Conservation (phyloP, 257 asterid species). For the Jasminum sambac region DNA sequence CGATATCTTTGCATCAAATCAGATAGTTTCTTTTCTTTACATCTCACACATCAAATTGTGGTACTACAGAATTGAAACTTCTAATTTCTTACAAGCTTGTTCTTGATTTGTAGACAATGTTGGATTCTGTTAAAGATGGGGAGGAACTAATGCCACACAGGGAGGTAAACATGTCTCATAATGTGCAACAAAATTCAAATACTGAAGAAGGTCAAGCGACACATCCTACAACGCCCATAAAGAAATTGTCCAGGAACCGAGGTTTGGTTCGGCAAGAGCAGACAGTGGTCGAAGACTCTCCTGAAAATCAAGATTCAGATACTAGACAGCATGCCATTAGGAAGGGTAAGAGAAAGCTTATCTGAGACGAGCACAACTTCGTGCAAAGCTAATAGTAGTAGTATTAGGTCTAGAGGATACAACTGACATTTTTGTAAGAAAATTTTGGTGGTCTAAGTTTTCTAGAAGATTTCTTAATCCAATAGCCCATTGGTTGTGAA, state of each 20-base stretch:
- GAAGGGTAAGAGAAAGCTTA: conserved; percentile 52
- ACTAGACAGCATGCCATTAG: conserved; percentile 53
- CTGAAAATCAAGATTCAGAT: conserved; percentile 53
- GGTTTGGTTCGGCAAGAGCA: conserved; percentile 89
- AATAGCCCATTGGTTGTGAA: conserved; percentile 30
- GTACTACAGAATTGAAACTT: background rate
- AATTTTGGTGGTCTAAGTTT: conserved; percentile 2
- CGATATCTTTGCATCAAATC: background rate
- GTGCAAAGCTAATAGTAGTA: background rate
- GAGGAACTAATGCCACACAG: conserved; percentile 95
- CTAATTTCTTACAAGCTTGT: background rate
- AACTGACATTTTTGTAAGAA: conserved; percentile 2
- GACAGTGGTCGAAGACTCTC: conserved; percentile 73
- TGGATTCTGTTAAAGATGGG: conserved; percentile 61
- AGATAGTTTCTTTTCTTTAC: background rate
- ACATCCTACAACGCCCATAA: conserved; percentile 72
- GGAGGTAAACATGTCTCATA: conserved; percentile 17
- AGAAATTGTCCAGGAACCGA: conserved; percentile 82
- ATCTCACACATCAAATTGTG: background rate
- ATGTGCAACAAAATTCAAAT: conserved; percentile 30
- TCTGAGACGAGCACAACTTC: background rate
- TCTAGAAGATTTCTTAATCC: conserved; percentile 14
- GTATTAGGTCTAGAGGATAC: background rate
- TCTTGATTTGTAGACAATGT: conserved; percentile 62
- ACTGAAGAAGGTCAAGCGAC: conserved; percentile 40